phyloP scores from a whole-genome alignment of 1,284 basidiomycete genomes.

The Rhizoctonia solani region DNA sequence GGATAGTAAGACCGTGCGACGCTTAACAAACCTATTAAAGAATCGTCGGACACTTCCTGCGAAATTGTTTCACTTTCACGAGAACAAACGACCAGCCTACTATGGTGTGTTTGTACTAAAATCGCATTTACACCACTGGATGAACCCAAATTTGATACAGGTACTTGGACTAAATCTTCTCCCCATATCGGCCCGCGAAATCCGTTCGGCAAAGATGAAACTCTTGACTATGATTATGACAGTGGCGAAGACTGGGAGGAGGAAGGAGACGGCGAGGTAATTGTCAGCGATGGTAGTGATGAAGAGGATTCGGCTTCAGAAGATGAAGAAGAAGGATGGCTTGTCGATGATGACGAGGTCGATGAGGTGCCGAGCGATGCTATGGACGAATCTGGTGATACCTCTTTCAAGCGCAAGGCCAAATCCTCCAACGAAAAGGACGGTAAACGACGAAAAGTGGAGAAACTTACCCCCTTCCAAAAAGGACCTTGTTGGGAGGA shows the following conservation, averaged over 20 bases:
- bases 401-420: constrained; percentile 39
- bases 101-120: constrained; percentile 56
- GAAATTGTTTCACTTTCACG: constrained; percentile 75
- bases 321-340: constrained; percentile 36
- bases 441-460: constrained; percentile 67
- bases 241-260: constrained; percentile 40
- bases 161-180: constrained; percentile 79
- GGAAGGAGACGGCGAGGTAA: constrained; percentile 38
- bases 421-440: constrained; percentile 44
- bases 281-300: constrained; percentile 33
- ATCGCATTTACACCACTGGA: not conserved
- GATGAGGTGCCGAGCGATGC: constrained; percentile 30
- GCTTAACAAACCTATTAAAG: constrained; percentile 57
- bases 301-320: constrained; percentile 35
- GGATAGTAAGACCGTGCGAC: constrained; percentile 63
- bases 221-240: constrained; percentile 73
- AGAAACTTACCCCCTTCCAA: constrained; percentile 72
- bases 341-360: constrained; percentile 38
- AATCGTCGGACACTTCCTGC: constrained; percentile 64
- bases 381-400: constrained; percentile 1
- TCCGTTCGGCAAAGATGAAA: constrained; percentile 71
- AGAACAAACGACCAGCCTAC: constrained; percentile 80
- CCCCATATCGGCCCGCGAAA: constrained; percentile 69
- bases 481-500: constrained; percentile 80
- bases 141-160: constrained; percentile 38